Base-by-base conservation (phyloP, 2,329 filamentous ascomycete genomes). In the Trichophyton mentagrophytes region DNA sequence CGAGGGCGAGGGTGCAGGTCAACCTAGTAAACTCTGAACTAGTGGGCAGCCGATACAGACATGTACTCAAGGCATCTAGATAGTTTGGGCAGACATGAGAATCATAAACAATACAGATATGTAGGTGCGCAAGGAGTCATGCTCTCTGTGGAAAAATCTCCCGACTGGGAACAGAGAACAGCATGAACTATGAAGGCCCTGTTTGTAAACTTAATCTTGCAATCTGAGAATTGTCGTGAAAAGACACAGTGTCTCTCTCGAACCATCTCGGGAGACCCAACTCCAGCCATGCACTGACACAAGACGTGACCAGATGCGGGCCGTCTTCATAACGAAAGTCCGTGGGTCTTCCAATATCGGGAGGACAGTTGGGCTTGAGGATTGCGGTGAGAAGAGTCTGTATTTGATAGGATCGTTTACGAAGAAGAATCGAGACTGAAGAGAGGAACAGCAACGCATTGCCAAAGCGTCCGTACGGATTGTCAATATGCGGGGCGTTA, bases 1-100 rank as follows among this genome's bases (percentile, higher is more conserved):
- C 1, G 88, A 90, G 67, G 79, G 83, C 3, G 86, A 90, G 69
- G 79, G 82, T 51, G 72, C 64, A 71, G 72, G 58, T 17, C 44
- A 58, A 40, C 42, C 40, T 25, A 30, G 47, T 17, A 42, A 42
- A 17, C 47, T 62, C 20, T 56, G 40, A 57, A 36, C 6, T 47
- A 57, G 25, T 1, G 40, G 11, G 17, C n/a, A 17, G 27, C 55
- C 36, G 9, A 61, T 25, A 61, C 49, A 56, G 58, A 22, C 56
- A 58, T 57, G 62, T 53, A 47, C 27, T n/a, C 25, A 13, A 33
- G 22, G 49, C 49, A 38, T 13, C 13, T 20, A 38, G 42, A 30
- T 30, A 38, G 33, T 40, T 30, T 20, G 57, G 44, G 33, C 57
- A 46, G 57, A 46, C 47, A 17, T 9, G 8, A 57, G n/a, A 17